A percentile compares a stretch with the other conserved stretches of the same genome.
Evolutionary conservation across 805 yeast species (phyloP).

Genomic region (Saccharomycopsis capsularis): DNA sequence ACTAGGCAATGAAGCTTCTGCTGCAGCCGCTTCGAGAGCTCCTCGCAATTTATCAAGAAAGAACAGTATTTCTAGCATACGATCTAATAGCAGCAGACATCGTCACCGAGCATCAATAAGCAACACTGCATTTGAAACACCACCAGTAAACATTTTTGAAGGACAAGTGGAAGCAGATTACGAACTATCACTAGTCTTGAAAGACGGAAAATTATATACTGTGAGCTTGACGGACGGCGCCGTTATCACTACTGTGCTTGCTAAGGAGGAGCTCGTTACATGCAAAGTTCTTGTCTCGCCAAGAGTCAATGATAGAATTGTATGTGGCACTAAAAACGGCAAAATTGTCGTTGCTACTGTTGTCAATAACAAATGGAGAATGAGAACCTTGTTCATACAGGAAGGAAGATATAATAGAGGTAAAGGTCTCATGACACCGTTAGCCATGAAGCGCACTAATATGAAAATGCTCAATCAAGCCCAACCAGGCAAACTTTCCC

Average conservation of each 20-base stretch:
- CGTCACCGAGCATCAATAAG: constrained; percentile 22
- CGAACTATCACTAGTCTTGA: constrained; percentile 48
- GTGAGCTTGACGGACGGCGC: constrained; percentile 46
- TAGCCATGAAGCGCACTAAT: constrained; percentile 29
- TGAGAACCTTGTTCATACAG: constrained; percentile 42
- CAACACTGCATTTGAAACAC: constrained; percentile 24
- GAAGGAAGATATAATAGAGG: constrained; percentile 42
- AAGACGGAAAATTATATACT: constrained; percentile 43
- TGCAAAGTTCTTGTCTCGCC: constrained; percentile 60
- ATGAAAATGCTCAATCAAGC: constrained; percentile 5
- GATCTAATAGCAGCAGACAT: constrained; percentile 29
- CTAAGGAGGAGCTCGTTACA: constrained; percentile 33
- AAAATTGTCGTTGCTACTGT: constrained; percentile 55
- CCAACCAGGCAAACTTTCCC: constrained; percentile 2
- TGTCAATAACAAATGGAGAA: constrained; percentile 60
- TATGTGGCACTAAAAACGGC: constrained; percentile 44
- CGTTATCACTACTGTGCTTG: constrained; percentile 30
- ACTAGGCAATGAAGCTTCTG: background rate
- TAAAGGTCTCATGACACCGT: constrained; percentile 33
- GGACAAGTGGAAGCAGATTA: constrained; percentile 28
- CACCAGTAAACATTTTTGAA: constrained; percentile 7
- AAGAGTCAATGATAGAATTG: constrained; percentile 65
- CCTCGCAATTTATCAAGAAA: constrained; percentile 21
- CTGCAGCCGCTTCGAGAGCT: background rate
- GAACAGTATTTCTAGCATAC: constrained; percentile 15